Conservation (phyloP, 495 filamentous ascomycete genomes). For the Parathielavia hyrcaniae region DNA sequence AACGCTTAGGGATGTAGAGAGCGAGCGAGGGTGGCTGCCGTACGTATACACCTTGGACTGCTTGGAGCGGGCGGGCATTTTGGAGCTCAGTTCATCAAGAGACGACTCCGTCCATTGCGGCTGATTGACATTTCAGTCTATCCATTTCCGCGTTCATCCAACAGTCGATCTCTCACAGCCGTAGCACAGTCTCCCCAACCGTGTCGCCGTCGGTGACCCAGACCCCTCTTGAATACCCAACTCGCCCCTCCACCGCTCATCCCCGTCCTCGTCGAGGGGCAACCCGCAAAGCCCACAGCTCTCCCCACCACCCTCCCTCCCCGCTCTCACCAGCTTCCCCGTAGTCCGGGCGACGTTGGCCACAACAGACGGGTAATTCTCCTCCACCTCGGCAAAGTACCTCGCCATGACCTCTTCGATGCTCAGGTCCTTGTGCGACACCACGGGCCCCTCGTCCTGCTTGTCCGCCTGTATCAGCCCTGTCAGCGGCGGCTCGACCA, state of each 20-base stretch:
- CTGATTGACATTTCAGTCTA: not conserved
- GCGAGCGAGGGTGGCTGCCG: not conserved
- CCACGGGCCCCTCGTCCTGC: constrained; percentile 34
- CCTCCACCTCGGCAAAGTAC: constrained; percentile 83
- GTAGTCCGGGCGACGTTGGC: constrained; percentile 88
- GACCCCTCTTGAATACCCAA: constrained; percentile 28
- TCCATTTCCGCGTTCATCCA: constrained; percentile 24
- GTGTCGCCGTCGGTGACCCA: constrained; percentile 5
- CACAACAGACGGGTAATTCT: constrained; percentile 84
- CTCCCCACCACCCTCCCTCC: not conserved
- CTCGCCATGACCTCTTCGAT: constrained; percentile 86
- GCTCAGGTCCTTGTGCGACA: constrained; percentile 66
- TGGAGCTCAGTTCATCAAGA: not conserved
- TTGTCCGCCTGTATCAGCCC: constrained; percentile 15
- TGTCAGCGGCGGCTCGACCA: constrained; percentile 36
- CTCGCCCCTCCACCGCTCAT: constrained; percentile 48
- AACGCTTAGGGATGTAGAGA: constrained; percentile 10
- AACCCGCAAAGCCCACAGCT: constrained; percentile 48
- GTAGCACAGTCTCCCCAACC: constrained; percentile 40
- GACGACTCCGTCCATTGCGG: not conserved
- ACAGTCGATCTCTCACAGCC: constrained; percentile 47
- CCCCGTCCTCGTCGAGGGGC: constrained; percentile 43
- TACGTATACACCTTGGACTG: not conserved
- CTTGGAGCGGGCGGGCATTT: not conserved
- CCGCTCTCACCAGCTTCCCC: constrained; percentile 56